Evolutionary conservation across 371 early-diverging fungal species (phyloP), one percentile per base, ranked within the genome.

Genomic region (Actinomortierella wolfii): DNA sequence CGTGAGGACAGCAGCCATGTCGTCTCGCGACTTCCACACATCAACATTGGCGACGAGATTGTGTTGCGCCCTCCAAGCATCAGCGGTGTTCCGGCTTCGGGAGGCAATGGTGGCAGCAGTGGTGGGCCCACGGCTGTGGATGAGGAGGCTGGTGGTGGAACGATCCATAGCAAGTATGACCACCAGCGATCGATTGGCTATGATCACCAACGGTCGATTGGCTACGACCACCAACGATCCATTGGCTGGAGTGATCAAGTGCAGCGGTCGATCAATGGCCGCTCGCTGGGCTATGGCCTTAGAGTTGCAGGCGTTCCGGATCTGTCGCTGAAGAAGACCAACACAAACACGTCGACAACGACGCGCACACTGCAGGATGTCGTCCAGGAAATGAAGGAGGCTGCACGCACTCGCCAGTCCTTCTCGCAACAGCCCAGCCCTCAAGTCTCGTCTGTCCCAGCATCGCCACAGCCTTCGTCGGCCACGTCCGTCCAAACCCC

Each of bases 11-110:
- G 68, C 49, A 57, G 44, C 56, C 68, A 78, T 64, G 64, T 54
- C 0, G 78, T 78, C 2, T 50, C 64, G 20, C 59, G 78, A 1
- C 25, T 78, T 20, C 78, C 78, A 3, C 66, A 68, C 48, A 75
- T 78, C 57, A 65, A 68, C 41, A 69, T 69, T 57, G 78, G 78
- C 15, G 69, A 74, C 43, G 78, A 78, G 6, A 69, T 78, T 53
- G 59, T 74, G 4, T 28, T 77, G 29, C 53, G 68, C 14, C 75
- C 62, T 4, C 62, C 73, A 1, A 56, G 53, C 24, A 23, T 34
- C 34, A 11, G 4, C 7, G 34, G 34, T 34, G 34, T 4, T 4
- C 34, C 66, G 11, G 56, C 39, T 51, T 24, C 23, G n/a, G 60
- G 42, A 50, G 17, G 57, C 45, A 0, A 13, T 62, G 26, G 23